Evolutionary conservation across 106 monocot species (phyloP).

Genomic region (Gastrodia elata): DNA sequence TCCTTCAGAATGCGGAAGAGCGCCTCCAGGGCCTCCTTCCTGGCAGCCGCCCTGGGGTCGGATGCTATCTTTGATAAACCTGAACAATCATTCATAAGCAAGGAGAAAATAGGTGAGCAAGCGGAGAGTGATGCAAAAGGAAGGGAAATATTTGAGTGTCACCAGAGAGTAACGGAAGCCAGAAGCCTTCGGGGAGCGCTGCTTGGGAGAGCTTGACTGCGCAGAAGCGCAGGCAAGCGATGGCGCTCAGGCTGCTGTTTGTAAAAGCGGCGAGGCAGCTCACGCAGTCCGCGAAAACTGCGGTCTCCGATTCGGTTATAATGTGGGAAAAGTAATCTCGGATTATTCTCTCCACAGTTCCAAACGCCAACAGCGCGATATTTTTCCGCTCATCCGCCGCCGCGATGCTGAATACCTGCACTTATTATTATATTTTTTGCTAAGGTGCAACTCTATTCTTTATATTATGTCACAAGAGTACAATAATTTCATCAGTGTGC

Average conservation of each 20-base stretch:
- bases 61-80: conserved; percentile 89
- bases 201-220: conserved; percentile 97
- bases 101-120: too few species aligned
- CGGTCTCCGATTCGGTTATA: conserved; percentile 96
- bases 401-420: conserved; percentile 74
- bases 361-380: conserved; percentile 86
- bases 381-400: conserved; percentile 93
- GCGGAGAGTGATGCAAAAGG: too few species aligned
- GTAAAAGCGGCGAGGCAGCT: conserved; percentile 87
- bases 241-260: conserved; percentile 94
- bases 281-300: conserved; percentile 94
- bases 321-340: conserved; percentile 92
- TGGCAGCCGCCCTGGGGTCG: conserved; percentile 73
- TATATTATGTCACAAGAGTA: too few species aligned
- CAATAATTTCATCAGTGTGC: too few species aligned
- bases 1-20: conserved; percentile 94
- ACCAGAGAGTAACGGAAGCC: conserved; percentile 94
- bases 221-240: conserved; percentile 98
- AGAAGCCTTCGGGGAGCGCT: conserved; percentile 61
- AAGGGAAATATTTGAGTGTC: too few species aligned
- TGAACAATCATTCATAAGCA: conserved; percentile 24
- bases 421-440: too few species aligned
- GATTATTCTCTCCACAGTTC: conserved; percentile 96
- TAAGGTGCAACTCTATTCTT: too few species aligned
- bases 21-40: conserved; percentile 84